Evolutionary conservation across 1,284 basidiomycete species (phyloP), one percentile per base, ranked within the genome.

Genomic region (Pseudozyma pruni): DNA sequence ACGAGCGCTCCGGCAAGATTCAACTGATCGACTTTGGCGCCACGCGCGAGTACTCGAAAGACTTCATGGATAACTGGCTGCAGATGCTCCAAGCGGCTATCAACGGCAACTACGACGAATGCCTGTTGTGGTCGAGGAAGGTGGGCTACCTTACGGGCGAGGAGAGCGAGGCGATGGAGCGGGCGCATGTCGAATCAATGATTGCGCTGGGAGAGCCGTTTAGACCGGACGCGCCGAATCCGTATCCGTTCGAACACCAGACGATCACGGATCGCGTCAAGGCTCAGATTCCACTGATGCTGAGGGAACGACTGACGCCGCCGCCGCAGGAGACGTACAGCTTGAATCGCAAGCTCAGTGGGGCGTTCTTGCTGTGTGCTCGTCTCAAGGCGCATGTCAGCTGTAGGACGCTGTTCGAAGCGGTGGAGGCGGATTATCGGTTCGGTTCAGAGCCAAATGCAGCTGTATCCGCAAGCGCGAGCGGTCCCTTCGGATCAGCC

Each of bases 11-110:
- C 14, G 48, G 43, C 33, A 72, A 77, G 88, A 86, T 98, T 47
- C 91, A 93, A 75, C 86, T 99, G 19, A 92, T 98, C 59, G 95
- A 99, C 83, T 98, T 98, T 76, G 96, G 95, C 22, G 95, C 96
- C 3, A 93, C 92, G 0, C 87, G 94, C 35, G 89, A 89, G 71
- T 98, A 98, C 84, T 87, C 88, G 1, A 89, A 89, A 69, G 86
- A 87, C 60, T 98, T 98, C 80, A 94, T 97, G 85, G 90, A 94
- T 81, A 86, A 86, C 52, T 98, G 94, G 93, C 86, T 92, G 63
- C 85, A 85, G 25, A 86, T 98, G 19, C 86, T 98, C 17, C 87
- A 87, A 61, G 90, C 92, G 0, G 94, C 93, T 0, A 87, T 92
- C 14, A 78, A 81, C 0, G 89, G 89, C 43, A 90, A 96, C 81